Evolutionary conservation across 768 basidiomycete genomes (phyloP).

Genomic region (Pseudohyphozyma bogoriensis): DNA sequence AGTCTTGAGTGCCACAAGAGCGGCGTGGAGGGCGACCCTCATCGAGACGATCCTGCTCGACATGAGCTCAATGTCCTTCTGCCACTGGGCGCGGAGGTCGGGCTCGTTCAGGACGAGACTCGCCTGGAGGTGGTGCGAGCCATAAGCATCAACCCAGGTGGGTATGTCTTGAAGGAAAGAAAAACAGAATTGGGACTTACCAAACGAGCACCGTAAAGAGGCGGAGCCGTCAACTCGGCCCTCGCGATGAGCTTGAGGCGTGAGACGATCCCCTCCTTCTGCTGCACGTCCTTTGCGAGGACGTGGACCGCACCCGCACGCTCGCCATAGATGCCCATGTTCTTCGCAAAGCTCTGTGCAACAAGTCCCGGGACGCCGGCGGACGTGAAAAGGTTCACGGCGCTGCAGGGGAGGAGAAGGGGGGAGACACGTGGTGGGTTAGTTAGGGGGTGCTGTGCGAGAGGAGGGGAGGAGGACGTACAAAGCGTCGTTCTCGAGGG

Average conservation of each 20-base stretch:
- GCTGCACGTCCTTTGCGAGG: conserved; percentile 37
- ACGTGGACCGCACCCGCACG: conserved; percentile 95
- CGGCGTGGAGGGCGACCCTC: conserved; percentile 71
- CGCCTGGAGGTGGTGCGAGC: conserved; percentile 1
- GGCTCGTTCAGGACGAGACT: conserved; percentile 56
- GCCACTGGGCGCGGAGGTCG: conserved; percentile 77
- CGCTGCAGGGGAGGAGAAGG: too few species aligned
- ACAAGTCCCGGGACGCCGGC: conserved; percentile 79
- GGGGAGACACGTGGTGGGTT: too few species aligned
- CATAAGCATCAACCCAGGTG: background rate
- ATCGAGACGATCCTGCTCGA: conserved; percentile 88
- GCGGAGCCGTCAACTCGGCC: conserved; percentile 89
- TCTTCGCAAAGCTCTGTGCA: conserved; percentile 95
- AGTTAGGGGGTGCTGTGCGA: too few species aligned
- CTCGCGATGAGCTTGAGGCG: conserved; percentile 84
- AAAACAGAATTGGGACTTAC: conserved; percentile 46
- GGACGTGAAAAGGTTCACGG: conserved; percentile 83
- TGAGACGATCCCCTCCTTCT: conserved; percentile 52
- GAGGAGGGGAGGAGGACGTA: too few species aligned
- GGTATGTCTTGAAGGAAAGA: too few species aligned
- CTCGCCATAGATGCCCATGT: conserved; percentile 98
- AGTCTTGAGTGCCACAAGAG: too few species aligned
- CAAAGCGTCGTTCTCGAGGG: conserved; percentile 80
- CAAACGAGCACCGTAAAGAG: conserved; percentile 86
- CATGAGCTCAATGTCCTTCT: conserved; percentile 49